A percentile compares a stretch with the other conserved stretches of the same genome.
Evolutionary conservation across 2,329 filamentous ascomycete species (phyloP).

Genomic region (Penicillium glabrum): DNA sequence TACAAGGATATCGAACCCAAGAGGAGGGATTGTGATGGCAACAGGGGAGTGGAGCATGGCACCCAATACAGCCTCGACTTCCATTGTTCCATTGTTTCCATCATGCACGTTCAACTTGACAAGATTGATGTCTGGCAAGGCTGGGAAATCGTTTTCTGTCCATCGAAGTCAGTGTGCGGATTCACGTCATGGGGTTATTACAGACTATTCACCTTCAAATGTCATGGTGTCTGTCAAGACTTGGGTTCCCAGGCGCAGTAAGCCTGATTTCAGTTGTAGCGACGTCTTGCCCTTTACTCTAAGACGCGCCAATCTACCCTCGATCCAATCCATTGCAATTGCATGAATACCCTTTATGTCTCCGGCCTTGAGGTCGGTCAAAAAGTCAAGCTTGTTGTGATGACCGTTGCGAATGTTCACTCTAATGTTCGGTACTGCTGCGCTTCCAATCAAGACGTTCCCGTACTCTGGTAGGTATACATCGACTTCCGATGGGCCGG

Average conservation of each 20-base stretch:
- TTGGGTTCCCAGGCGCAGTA: slow-evolving; percentile 77
- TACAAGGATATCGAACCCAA: slow-evolving; percentile 82
- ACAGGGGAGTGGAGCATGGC: slow-evolving; percentile 78
- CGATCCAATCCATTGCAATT: slow-evolving; percentile 85
- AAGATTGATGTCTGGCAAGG: slow-evolving; percentile 79
- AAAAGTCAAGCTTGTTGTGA: slow-evolving; percentile 73
- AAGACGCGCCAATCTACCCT: slow-evolving; percentile 71
- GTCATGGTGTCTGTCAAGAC: slow-evolving; percentile 70
- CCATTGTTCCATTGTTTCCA: slow-evolving; percentile 66
- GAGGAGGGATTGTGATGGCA: slow-evolving; percentile 70
- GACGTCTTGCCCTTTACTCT: slow-evolving; percentile 71
- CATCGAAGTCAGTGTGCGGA: not conserved
- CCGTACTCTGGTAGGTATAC: slow-evolving; percentile 83
- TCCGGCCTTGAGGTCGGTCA: slow-evolving; percentile 73
- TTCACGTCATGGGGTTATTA: slow-evolving; percentile 35
- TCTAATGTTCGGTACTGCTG: slow-evolving; percentile 70
- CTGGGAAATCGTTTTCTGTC: slow-evolving; percentile 64
- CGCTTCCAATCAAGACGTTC: slow-evolving; percentile 74
- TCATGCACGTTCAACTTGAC: slow-evolving; percentile 78
- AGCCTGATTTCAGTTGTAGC: slow-evolving; percentile 73
- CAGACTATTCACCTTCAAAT: slow-evolving; percentile 74
- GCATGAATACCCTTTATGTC: slow-evolving; percentile 73
- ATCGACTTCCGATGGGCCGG: slow-evolving; percentile 67
- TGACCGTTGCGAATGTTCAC: slow-evolving; percentile 77
- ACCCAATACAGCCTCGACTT: slow-evolving; percentile 72